Percentiles rank a stretch among this genome's conserved stretches.
Evolutionary conservation across 202 grass and related monocot genomes (phyloP).

Genomic region (Bolboschoenoplectus hybrid): DNA sequence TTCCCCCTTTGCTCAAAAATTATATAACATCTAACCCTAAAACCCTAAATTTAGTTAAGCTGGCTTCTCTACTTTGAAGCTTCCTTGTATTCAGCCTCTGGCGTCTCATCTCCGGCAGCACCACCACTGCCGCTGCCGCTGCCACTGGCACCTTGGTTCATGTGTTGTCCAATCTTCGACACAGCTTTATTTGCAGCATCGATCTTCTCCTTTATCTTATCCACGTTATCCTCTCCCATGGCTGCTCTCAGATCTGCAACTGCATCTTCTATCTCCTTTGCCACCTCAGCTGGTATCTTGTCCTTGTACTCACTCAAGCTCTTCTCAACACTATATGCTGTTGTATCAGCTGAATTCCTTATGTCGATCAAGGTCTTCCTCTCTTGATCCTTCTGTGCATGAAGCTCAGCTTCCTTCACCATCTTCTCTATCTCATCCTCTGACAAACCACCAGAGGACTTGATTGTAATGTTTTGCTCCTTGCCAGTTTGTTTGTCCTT

Average conservation of each 20-base stretch:
- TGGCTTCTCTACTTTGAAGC: conserved; percentile 60
- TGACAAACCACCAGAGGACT: conserved; percentile 83
- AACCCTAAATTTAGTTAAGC: conserved; percentile 19
- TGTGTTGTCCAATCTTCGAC: conserved; percentile 92
- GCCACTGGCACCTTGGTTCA: conserved; percentile 48
- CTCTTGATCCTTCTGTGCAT: conserved; percentile 87
- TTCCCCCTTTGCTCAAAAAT: conserved; percentile 26
- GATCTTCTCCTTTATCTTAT: conserved; percentile 95
- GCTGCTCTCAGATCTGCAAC: conserved; percentile 74
- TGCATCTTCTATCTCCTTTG: conserved; percentile 60
- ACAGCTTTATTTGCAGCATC: conserved; percentile 89
- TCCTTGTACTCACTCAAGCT: conserved; percentile 86
- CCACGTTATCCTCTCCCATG: conserved; percentile 62
- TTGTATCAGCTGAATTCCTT: conserved; percentile 80
- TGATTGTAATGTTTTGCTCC: conserved; percentile 95
- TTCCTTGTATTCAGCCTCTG: conserved; percentile 87
- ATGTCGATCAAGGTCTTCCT: conserved; percentile 77
- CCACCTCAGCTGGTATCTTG: conserved; percentile 77
- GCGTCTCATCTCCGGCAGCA: conserved; percentile 59
- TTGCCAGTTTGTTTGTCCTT: conserved; percentile 79
- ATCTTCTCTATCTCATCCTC: conserved; percentile 87
- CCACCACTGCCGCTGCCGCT: conserved; percentile 26
- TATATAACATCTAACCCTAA: conserved; percentile 21
- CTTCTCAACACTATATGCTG: conserved; percentile 92
- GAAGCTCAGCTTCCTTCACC: conserved; percentile 88